A percentile compares a stretch with the other conserved stretches of the same genome.
Evolutionary conservation across 1,284 basidiomycete species (phyloP).

Genomic region (Pterula multifida): DNA sequence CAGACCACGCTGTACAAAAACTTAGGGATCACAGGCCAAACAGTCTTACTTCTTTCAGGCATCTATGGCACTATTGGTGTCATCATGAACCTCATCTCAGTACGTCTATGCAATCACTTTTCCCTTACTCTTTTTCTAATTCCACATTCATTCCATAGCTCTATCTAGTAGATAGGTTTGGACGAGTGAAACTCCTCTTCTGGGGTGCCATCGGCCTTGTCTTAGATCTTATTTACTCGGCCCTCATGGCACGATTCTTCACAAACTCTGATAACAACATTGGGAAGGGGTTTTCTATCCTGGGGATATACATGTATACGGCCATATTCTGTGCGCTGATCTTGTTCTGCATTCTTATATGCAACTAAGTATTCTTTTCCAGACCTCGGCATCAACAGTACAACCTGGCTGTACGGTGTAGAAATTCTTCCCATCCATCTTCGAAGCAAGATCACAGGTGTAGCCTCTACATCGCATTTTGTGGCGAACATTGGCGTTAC

Average conservation of each 20-base stretch:
- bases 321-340: conserved; percentile 9
- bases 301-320: conserved; percentile 13
- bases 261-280: conserved; percentile 9
- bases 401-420: conserved; percentile 13
- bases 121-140: neutral
- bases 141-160: neutral
- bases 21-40: conserved; percentile 9
- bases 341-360: neutral
- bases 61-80: conserved; percentile 10
- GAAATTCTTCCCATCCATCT: conserved; percentile 11
- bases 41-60: conserved; percentile 8
- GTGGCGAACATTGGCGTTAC: conserved; percentile 11
- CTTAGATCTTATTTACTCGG: conserved; percentile 10
- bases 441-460: conserved; percentile 11
- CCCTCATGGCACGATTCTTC: conserved; percentile 11
- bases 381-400: conserved; percentile 10
- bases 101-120: neutral
- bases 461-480: conserved; percentile 10
- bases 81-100: conserved; percentile 7
- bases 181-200: conserved; percentile 9
- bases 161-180: conserved; percentile 8
- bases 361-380: neutral
- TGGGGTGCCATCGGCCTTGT: conserved; percentile 7
- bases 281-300: conserved; percentile 11
- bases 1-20: conserved; percentile 11